Percentiles rank a stretch among this genome's conserved stretches.
phyloP scores from a whole-genome alignment of 202 grass and related monocot genomes.

The Miscanthus sacchariflorus region DNA sequence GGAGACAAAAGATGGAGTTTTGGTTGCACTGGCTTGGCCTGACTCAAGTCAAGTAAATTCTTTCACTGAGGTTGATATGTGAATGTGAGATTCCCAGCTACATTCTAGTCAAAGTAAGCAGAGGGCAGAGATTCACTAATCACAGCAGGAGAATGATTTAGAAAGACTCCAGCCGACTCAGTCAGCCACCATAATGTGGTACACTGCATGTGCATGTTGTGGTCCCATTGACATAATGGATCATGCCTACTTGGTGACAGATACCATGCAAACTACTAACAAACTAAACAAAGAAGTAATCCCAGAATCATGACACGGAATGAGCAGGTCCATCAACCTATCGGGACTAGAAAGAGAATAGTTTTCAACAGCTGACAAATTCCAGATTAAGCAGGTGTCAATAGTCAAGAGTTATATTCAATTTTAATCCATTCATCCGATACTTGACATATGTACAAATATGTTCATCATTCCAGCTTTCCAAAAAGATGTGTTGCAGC shows the following conservation, averaged over 20 bases:
- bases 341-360: constrained; percentile 22
- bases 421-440: constrained; percentile 30
- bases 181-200: constrained; percentile 45
- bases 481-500: constrained; percentile 15
- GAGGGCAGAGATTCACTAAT: constrained; percentile 45
- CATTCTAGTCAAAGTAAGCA: constrained; percentile 35
- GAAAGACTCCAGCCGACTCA: constrained; percentile 37
- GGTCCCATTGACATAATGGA: constrained; percentile 43
- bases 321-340: constrained; percentile 24
- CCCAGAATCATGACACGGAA: constrained; percentile 35
- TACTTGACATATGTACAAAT: constrained; percentile 35
- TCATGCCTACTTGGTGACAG: constrained; percentile 33
- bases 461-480: constrained; percentile 31
- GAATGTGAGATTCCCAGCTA: constrained; percentile 38
- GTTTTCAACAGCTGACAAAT: constrained; percentile 36
- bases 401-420: constrained; percentile 31
- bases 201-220: constrained; percentile 54
- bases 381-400: constrained; percentile 33
- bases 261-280: constrained; percentile 42
- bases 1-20: constrained; percentile 68
- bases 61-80: constrained; percentile 56
- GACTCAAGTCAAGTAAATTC: constrained; percentile 71
- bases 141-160: constrained; percentile 41
- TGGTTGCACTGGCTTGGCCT: constrained; percentile 70
- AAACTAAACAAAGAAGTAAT: constrained; percentile 24